Conservation (phyloP, 768 basidiomycete genomes). For the Trametes gibbosa region DNA sequence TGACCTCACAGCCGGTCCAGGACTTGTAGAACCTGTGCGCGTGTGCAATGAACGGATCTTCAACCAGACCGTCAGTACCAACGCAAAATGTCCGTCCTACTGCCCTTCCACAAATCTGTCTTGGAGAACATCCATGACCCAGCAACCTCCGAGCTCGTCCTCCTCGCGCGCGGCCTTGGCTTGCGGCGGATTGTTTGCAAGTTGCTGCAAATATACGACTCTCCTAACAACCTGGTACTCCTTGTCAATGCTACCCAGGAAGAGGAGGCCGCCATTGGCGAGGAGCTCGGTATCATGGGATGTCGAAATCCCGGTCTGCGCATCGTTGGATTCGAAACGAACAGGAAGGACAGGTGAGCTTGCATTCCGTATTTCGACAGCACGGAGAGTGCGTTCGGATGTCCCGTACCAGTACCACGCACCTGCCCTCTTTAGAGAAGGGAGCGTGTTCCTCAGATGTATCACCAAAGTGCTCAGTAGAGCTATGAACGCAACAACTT, state of each 20-base stretch:
- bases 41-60: background rate
- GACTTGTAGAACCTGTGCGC: background rate
- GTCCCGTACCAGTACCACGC: too few species aligned
- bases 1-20: background rate
- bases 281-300: slow-evolving; percentile 90
- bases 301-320: slow-evolving; percentile 84
- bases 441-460: too few species aligned
- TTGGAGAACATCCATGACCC: slow-evolving; percentile 73
- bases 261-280: slow-evolving; percentile 89
- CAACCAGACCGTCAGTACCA: background rate
- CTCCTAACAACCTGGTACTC: slow-evolving; percentile 77
- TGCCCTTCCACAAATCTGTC: slow-evolving; percentile 68
- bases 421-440: too few species aligned
- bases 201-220: slow-evolving; percentile 90
- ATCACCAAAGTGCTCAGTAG: too few species aligned
- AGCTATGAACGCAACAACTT: too few species aligned
- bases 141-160: slow-evolving; percentile 63
- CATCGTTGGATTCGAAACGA: slow-evolving; percentile 79
- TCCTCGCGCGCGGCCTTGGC: slow-evolving; percentile 90
- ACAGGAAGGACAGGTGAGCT: slow-evolving; percentile 73
- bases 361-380: background rate
- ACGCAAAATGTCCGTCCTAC: slow-evolving; percentile 30
- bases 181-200: slow-evolving; percentile 80
- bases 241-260: slow-evolving; percentile 82
- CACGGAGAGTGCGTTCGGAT: too few species aligned